phyloP scores from a whole-genome alignment of 371 early-diverging fungal species.

The Agmasoma carcini region DNA sequence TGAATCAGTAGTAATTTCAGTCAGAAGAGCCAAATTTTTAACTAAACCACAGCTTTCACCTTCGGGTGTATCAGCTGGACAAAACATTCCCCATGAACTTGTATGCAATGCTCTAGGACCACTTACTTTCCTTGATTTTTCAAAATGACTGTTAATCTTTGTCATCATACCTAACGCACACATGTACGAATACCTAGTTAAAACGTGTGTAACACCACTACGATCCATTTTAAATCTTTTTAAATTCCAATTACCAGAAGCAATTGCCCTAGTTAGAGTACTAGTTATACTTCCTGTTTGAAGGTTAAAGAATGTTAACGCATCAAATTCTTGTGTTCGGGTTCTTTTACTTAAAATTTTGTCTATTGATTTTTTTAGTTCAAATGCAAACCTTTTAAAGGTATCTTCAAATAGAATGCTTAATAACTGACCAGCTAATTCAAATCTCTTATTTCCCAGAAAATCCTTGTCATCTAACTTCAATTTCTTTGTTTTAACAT shows the following conservation, averaged over 20 bases:
- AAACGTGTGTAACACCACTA: slow-evolving; percentile 90
- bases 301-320: slow-evolving; percentile 63
- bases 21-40: slow-evolving; percentile 92
- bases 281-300: slow-evolving; percentile 78
- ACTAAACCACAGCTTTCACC: slow-evolving; percentile 98
- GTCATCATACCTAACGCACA: slow-evolving; percentile 97
- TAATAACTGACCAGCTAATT: slow-evolving; percentile 84
- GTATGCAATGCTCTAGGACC: slow-evolving; percentile 94
- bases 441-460: slow-evolving; percentile 97
- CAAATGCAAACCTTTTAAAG: slow-evolving; percentile 84
- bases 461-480: slow-evolving; percentile 94
- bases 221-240: slow-evolving; percentile 99
- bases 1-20: slow-evolving; percentile 89
- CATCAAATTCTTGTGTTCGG: slow-evolving; percentile 82
- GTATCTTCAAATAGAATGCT: slow-evolving; percentile 94
- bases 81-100: slow-evolving; percentile 93
- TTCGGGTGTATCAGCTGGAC: slow-evolving; percentile 98
- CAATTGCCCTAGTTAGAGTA: slow-evolving; percentile 82
- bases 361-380: slow-evolving; percentile 62
- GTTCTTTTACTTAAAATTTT: slow-evolving; percentile 76
- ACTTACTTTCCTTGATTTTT: slow-evolving; percentile 95
- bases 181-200: slow-evolving; percentile 83
- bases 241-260: slow-evolving; percentile 95
- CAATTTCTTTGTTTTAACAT: slow-evolving; percentile 63
- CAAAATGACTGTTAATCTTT: slow-evolving; percentile 90